A percentile compares a stretch with the other conserved stretches of the same genome.
phyloP scores from a whole-genome alignment of 1,284 basidiomycete species.

The Austropuccinia psidii region DNA sequence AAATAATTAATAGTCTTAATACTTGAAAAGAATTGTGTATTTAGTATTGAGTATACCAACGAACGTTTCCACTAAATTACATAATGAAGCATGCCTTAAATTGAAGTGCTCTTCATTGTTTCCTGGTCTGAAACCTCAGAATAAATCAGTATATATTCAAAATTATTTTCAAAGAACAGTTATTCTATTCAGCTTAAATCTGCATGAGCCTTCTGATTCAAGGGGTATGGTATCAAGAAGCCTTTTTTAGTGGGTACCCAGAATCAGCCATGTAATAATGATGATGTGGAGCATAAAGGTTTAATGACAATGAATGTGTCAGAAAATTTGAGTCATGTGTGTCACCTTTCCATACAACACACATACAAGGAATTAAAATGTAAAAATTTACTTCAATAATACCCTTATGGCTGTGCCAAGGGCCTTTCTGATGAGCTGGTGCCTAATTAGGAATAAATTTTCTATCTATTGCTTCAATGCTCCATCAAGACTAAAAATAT shows the following conservation, averaged over 20 bases:
- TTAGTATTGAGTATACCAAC: too few species aligned
- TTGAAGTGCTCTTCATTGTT: too few species aligned
- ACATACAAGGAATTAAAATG: constrained; percentile 46
- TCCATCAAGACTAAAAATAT: constrained; percentile 44
- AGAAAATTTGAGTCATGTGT: constrained; percentile 45
- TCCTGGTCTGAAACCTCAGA: too few species aligned
- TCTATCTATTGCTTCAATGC: constrained; percentile 47
- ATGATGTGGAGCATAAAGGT: constrained; percentile 41
- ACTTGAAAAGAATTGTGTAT: too few species aligned
- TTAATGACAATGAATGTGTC: constrained; percentile 43
- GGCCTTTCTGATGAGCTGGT: constrained; percentile 34
- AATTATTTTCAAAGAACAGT: too few species aligned
- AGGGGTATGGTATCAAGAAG: constrained; percentile 45
- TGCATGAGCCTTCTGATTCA: too few species aligned
- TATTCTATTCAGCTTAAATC: too few species aligned
- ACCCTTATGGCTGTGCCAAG: constrained; percentile 45
- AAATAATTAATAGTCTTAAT: too few species aligned
- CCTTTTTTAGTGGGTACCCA: background rate
- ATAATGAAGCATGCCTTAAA: too few species aligned
- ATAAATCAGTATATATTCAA: too few species aligned
- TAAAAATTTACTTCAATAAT: constrained; percentile 43
- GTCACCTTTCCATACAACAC: constrained; percentile 49
- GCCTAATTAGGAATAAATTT: constrained; percentile 42
- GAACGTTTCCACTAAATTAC: too few species aligned
- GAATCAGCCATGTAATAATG: background rate